Base-by-base conservation (phyloP, 345 rosid genomes). In the Syzygium aromaticum region DNA sequence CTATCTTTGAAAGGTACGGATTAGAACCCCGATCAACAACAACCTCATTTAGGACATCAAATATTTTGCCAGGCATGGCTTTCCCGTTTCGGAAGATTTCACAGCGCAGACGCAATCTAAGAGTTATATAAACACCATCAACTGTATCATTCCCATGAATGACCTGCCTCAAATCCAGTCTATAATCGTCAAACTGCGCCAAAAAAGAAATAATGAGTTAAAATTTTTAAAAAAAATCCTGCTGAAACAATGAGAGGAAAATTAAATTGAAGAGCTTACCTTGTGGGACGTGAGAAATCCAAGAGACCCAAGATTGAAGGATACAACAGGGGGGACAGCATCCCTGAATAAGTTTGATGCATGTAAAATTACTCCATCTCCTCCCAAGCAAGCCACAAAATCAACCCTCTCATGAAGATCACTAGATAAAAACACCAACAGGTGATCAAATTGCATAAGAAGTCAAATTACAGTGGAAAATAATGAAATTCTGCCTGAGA, bases 361-460 rank as follows among this genome's bases (percentile, higher is more conserved):
- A 88, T 97, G 99, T 83, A 97, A 90, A 89, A 97, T 97, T 86
- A 97, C 99, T 67, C 99, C 99, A 89, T 97, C 99, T 38, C 99
- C 99, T 33, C 99, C 99, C 93, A 97, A 91, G 92, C 99, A 97
- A 88, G 97, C 98, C 86, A 97, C 98, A 86, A 97, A 95, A 93
- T 97, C 99, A 90, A 97, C 96, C 93, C 98, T 94, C 94, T 95
- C 98, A 86, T 97, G 99, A 77, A 97, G 99, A 94, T 96, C 97
- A 86, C 99, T 97, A 92, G 87, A 88, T 88, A 88, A 87, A 57
- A 84, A 85, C 63, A 88, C 40, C 54, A 87, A 43, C 43, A 61
- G 63, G 77, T 56, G 87, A 85, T 61, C 78, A 78, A 77, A 85
- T 67, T 78, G 28, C 86, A 80, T 67, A 57, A 54, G 56, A 84